These are phyloP conservation scores for Gypsophila paniculata DNA, from an alignment of 179 eudicot species.

Conservation along the genomic window DNA sequence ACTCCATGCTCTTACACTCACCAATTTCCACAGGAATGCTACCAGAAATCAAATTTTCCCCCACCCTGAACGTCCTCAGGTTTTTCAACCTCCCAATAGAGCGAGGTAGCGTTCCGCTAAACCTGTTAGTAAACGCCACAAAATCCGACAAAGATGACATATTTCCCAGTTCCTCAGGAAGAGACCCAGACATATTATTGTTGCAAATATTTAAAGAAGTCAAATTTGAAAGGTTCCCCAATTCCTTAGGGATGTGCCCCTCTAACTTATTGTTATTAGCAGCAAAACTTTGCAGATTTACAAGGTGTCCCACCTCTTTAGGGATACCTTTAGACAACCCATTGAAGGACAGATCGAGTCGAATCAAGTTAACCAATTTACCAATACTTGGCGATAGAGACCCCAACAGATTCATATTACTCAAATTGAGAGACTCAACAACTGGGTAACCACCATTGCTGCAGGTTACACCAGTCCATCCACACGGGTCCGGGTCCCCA, in stretches of 20 bases:
- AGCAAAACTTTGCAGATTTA: slow-evolving; percentile 27
- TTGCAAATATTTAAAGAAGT: slow-evolving; percentile 38
- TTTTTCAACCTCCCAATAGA: slow-evolving; percentile 39
- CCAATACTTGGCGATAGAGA: slow-evolving; percentile 35
- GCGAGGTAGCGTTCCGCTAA: slow-evolving; percentile 34
- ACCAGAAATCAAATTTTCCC: slow-evolving; percentile 39
- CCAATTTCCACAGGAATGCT: slow-evolving; percentile 40
- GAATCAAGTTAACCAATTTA: slow-evolving; percentile 27
- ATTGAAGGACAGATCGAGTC: slow-evolving; percentile 40
- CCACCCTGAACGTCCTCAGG: slow-evolving; percentile 34
- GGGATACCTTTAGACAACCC: slow-evolving; percentile 31
- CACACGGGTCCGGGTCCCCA: slow-evolving; percentile 32
- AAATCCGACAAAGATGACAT: slow-evolving; percentile 36
- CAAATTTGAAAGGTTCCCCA: slow-evolving; percentile 32
- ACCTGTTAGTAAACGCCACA: slow-evolving; percentile 34
- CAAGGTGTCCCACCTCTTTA: slow-evolving; percentile 37
- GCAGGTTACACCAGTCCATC: slow-evolving; percentile 39
- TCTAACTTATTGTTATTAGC: slow-evolving; percentile 32
- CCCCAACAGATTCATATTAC: slow-evolving; percentile 36
- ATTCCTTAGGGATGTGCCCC: slow-evolving; percentile 33
- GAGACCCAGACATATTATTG: slow-evolving; percentile 35
- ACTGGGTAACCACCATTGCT: slow-evolving; percentile 30
- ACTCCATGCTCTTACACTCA: slow-evolving; percentile 33
- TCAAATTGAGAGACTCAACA: slow-evolving; percentile 31
- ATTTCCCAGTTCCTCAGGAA: slow-evolving; percentile 39